Percentiles rank a stretch among this genome's conserved stretches.
phyloP scores from a whole-genome alignment of 2,329 filamentous ascomycete genomes.

The Ascocoryne sarcoides region DNA sequence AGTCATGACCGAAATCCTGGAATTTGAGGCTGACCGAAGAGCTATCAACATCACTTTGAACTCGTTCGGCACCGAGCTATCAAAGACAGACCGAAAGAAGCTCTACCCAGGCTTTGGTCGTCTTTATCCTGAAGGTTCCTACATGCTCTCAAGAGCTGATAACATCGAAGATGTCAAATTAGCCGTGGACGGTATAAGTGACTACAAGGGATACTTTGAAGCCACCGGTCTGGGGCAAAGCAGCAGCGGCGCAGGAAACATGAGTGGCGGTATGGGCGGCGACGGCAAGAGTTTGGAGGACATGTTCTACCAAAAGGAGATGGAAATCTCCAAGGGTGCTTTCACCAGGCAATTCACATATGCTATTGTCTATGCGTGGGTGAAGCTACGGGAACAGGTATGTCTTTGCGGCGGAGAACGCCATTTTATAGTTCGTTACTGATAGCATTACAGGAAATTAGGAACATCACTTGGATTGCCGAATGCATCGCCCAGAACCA shows the following conservation, averaged over 20 bases:
- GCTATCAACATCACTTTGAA: constrained; percentile 99
- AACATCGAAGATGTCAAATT: constrained; percentile 90
- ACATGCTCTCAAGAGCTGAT: constrained; percentile 91
- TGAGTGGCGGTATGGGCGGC: constrained; percentile 67
- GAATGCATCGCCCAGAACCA: constrained; percentile 99
- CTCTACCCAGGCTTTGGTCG: constrained; percentile 88
- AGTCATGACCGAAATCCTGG: constrained; percentile 90
- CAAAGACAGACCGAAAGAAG: constrained; percentile 90
- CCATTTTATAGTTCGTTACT: too few relatives aligned
- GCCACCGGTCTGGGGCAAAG: constrained; percentile 73
- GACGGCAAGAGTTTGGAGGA: constrained; percentile 91
- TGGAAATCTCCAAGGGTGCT: constrained; percentile 92
- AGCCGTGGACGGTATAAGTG: constrained; percentile 83
- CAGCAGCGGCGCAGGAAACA: constrained; percentile 68
- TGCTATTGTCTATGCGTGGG: constrained; percentile 93
- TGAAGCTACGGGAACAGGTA: constrained; percentile 95
- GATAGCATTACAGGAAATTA: constrained; percentile 67
- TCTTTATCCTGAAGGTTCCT: constrained; percentile 84
- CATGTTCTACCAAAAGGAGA: constrained; percentile 98
- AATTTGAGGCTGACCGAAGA: constrained; percentile 92
- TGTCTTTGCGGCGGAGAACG: too few relatives aligned
- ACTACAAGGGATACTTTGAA: constrained; percentile 96
- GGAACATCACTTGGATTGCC: constrained; percentile 98
- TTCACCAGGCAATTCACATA: constrained; percentile 96
- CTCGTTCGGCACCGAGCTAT: constrained; percentile 93